Evolutionary conservation across 768 basidiomycete genomes (phyloP).

Genomic region (Tubosaeta sp.): DNA sequence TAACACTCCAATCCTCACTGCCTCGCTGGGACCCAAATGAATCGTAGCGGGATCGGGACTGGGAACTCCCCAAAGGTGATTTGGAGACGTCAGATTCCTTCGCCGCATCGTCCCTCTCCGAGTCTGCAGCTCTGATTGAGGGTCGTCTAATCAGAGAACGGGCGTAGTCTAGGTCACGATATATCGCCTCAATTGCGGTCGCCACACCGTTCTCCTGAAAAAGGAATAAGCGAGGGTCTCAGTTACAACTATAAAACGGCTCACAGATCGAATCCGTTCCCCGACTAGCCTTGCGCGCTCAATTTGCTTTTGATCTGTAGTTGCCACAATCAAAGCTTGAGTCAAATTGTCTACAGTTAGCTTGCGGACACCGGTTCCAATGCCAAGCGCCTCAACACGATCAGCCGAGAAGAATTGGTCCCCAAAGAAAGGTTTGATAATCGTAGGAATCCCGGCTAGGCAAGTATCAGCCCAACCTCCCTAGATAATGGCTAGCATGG

Average conservation of each 20-base stretch:
- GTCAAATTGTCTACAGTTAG: conserved; percentile 74
- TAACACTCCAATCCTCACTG: conserved; percentile 87
- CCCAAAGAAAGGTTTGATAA: conserved; percentile 97
- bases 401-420: conserved; percentile 99
- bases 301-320: conserved; percentile 86
- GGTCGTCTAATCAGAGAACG: conserved; percentile 74
- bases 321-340: conserved; percentile 76
- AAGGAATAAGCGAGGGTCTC: background rate
- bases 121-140: conserved; percentile 22
- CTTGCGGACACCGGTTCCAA: conserved; percentile 85
- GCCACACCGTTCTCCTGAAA: conserved; percentile 89
- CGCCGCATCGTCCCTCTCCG: conserved; percentile 6
- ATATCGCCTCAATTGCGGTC: conserved; percentile 91
- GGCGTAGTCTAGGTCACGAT: conserved; percentile 94
- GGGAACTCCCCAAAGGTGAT: conserved; percentile 31
- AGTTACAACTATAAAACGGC: conserved; percentile 11
- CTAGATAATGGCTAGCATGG: background rate
- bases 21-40: conserved; percentile 53
- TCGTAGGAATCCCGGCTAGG: conserved; percentile 86
- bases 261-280: conserved; percentile 79
- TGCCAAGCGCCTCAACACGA: conserved; percentile 92
- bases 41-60: conserved; percentile 45
- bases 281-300: conserved; percentile 80
- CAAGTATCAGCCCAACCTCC: conserved; percentile 2
- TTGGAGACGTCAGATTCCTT: conserved; percentile 29